Base-by-base conservation (phyloP, 148 eudicot genomes). In the Nepenthes gracilis region DNA sequence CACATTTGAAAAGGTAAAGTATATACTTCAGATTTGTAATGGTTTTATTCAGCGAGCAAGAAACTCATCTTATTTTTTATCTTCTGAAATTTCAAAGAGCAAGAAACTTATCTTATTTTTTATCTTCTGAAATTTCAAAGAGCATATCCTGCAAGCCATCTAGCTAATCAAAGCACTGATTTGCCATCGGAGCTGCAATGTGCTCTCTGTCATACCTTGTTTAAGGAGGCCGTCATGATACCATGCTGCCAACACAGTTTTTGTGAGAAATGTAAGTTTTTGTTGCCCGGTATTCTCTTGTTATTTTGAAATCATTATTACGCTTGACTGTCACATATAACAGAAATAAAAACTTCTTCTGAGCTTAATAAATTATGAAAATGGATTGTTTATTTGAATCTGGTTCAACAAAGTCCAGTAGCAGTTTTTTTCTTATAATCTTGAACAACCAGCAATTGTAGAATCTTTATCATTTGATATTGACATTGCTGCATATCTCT, bases 221-320 rank as follows among this genome's bases (percentile, higher is more conserved):
- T 84, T 69, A 80, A 81, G 75, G 90, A 87, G n/a, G 95, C 95
- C 63, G 87, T 87, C 70, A 81, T 87, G 90, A 87, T 87, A 69
- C 95, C 95, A 43, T 87, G 95, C 60, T 87, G 95, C 58, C 95
- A 87, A 70, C 80, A 80, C 61, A 87, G 87, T 68, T 87, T 87
- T 68, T 87, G 95, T 68, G 77, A 73, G 48, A 78, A 74, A 60
- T 87, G 90, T 87, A 74, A 75, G 95, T 69, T 33, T 23, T 5
- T 2, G 37, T 9, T 15, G 36, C 2, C 4, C 12, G 2, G 12
- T 49, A 49, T 49, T 49, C 15, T 11, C 11, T 45, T 45, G 48
- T 45, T 49, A 10, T 12, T 49, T n/a, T 12, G 11, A 10, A 49
- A 49, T 49, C 53, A 49, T 49, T 49, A 6, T 49, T 49, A 5